Evolutionary conservation across 371 early-diverging fungal genomes (phyloP).

Genomic region (Synchytrium microbalum): DNA sequence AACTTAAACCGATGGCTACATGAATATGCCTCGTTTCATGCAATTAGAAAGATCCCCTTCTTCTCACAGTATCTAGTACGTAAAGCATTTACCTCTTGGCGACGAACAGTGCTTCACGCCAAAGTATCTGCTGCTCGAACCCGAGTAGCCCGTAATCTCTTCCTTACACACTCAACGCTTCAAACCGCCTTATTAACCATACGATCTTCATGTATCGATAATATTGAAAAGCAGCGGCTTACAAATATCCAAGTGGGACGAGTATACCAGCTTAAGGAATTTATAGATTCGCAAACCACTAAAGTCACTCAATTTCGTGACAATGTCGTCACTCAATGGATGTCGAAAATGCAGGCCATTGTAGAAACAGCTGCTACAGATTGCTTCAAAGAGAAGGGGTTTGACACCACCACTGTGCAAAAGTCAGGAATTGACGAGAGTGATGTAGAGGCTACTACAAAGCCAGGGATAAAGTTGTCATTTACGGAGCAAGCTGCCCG

Average conservation of each 20-base stretch:
- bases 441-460: neutral
- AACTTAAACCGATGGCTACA: slow-evolving; percentile 38
- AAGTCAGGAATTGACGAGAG: neutral
- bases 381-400: slow-evolving; percentile 39
- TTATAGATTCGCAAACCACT: slow-evolving; percentile 33
- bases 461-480: slow-evolving; percentile 22
- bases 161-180: slow-evolving; percentile 37
- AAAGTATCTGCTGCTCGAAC: slow-evolving; percentile 33
- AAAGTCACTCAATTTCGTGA: slow-evolving; percentile 26
- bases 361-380: slow-evolving; percentile 34
- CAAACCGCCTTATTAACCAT: slow-evolving; percentile 27
- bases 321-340: slow-evolving; percentile 27
- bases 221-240: slow-evolving; percentile 19
- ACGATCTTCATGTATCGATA: slow-evolving; percentile 21
- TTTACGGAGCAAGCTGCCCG: slow-evolving; percentile 53
- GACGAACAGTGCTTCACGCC: slow-evolving; percentile 34
- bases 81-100: slow-evolving; percentile 47
- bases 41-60: slow-evolving; percentile 36
- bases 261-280: slow-evolving; percentile 33
- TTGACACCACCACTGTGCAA: slow-evolving; percentile 20
- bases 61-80: slow-evolving; percentile 40
- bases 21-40: slow-evolving; percentile 40
- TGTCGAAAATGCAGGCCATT: slow-evolving; percentile 17
- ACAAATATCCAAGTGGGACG: slow-evolving; percentile 20
- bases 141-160: slow-evolving; percentile 31